A percentile compares a stretch with the other conserved stretches of the same genome.
Evolutionary conservation across 1,139 yeast species (phyloP).

Genomic region (Sugiyamaella pinicola): DNA sequence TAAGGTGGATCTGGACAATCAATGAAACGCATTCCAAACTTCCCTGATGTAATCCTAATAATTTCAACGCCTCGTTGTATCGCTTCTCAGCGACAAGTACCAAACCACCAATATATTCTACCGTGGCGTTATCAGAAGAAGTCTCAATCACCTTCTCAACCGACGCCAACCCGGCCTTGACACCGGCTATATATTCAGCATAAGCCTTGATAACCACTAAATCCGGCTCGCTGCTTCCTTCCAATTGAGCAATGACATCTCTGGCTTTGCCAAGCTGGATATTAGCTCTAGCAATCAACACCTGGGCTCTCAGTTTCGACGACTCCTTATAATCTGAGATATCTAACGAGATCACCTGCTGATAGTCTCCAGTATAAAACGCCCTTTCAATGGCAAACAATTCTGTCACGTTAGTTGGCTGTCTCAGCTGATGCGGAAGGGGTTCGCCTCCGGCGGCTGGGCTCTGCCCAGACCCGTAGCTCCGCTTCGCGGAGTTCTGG

Average conservation of each 20-base stretch:
- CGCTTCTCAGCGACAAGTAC: slow-evolving; percentile 38
- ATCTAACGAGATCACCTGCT: slow-evolving; percentile 39
- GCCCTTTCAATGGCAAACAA: slow-evolving; percentile 44
- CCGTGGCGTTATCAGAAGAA: slow-evolving; percentile 34
- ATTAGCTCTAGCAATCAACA: slow-evolving; percentile 42
- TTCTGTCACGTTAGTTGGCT: slow-evolving; percentile 32
- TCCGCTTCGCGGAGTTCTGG: too few species aligned
- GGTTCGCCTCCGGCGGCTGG: too few species aligned
- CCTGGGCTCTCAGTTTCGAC: slow-evolving; percentile 37
- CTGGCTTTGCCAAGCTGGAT: slow-evolving; percentile 41
- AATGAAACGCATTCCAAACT: slow-evolving; percentile 44
- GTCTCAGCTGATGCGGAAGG: too few species aligned
- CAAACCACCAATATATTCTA: slow-evolving; percentile 42
- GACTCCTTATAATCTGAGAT: slow-evolving; percentile 33
- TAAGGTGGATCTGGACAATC: slow-evolving; percentile 43
- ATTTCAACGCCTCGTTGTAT: slow-evolving; percentile 41
- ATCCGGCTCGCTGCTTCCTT: slow-evolving; percentile 30
- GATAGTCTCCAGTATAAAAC: slow-evolving; percentile 46
- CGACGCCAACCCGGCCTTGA: slow-evolving; percentile 28
- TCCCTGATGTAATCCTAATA: slow-evolving; percentile 40
- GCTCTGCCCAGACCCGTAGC: too few species aligned
- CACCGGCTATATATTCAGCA: slow-evolving; percentile 30
- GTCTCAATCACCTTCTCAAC: slow-evolving; percentile 33
- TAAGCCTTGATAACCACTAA: slow-evolving; percentile 29
- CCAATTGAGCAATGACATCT: slow-evolving; percentile 37